Percentiles rank a stretch among this genome's conserved stretches.
These are phyloP conservation scores for Gossypium turneri DNA, from an alignment of 345 rosid genomes.

Conservation along the genomic window DNA sequence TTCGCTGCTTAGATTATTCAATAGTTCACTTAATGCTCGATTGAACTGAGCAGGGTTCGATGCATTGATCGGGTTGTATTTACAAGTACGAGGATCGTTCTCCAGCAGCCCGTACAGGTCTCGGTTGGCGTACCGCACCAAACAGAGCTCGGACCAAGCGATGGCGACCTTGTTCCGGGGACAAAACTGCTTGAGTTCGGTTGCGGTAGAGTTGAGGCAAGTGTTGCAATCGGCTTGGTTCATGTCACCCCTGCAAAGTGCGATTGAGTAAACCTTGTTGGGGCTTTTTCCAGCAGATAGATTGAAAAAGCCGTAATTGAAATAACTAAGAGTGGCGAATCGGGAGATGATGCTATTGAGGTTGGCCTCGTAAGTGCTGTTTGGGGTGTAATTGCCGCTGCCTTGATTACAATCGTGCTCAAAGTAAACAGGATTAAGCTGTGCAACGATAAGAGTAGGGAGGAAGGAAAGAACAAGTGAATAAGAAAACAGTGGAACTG, in stretches of 20 bases:
- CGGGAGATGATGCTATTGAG: background rate
- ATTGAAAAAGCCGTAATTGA: background rate
- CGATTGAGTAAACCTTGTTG: background rate
- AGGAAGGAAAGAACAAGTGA: background rate
- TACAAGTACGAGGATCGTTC: constrained; percentile 10
- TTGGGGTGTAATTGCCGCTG: background rate
- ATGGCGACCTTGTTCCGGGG: constrained; percentile 32
- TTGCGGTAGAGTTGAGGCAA: constrained; percentile 26
- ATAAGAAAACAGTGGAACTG: background rate
- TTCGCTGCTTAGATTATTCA: background rate
- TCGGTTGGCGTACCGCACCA: constrained; percentile 40
- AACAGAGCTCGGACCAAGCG: constrained; percentile 38
- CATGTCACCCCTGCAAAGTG: constrained; percentile 2
- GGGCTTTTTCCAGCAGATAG: background rate
- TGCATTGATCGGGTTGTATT: constrained; percentile 19
- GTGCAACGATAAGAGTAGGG: background rate
- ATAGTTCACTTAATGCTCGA: constrained; percentile 18
- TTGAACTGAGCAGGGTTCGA: constrained; percentile 25
- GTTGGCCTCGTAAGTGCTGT: background rate
- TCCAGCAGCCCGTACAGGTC: constrained; percentile 26
- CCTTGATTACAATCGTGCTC: no score
- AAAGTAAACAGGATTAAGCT: background rate
- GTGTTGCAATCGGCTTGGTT: constrained; percentile 21
- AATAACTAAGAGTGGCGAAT: background rate
- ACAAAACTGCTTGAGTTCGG: constrained; percentile 23